Base-by-base conservation (phyloP, 805 yeast species). In the Sugiyamaella mastotermitis region DNA sequence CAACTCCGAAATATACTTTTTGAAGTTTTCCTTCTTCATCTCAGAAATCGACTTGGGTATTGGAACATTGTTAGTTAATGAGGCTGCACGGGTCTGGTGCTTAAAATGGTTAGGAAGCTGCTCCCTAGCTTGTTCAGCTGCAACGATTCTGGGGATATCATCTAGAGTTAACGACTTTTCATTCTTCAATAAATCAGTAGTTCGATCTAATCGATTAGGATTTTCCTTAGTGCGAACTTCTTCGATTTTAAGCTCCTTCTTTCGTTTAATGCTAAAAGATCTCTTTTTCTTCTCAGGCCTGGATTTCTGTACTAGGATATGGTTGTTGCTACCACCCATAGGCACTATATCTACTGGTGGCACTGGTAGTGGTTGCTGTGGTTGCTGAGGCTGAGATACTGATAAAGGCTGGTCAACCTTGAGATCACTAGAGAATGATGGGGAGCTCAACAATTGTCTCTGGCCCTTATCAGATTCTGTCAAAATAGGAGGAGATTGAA, bases 141-240 rank as follows among this genome's bases (percentile, higher is more conserved):
- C 95, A 5, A 92, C 97, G 55, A 92, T 90, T 48, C 97, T 72
- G 5, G 97, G 95, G 51, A 92, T 92, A 60, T 92, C 99, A 60
- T 92, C 97, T 50, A 92, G 71, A 0, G 97, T 90, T 37, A 92
- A 71, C 0, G 90, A 80, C 49, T 83, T 84, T 49, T 90, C 94
- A 52, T 78, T 83, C 51, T 80, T 76, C 38, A 87, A 71, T 34
- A 84, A 67, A 48, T 76, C 80, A 1, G 86, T 72, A 0, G 88
- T 79, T 1, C 80, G 71, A 51, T 76, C 80, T 32, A 81, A 65
- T 2, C 47, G 26, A 15, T 37, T 22, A 17, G 30, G 19, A 18
- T 16, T 23, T 14, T 34, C 32, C 13, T 33, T 14, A 20, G 24
- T 32, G 16, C 21, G 27, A 16, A 17, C 41, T 15, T 48, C 52